Percentiles rank a stretch among this genome's conserved stretches.
These are phyloP conservation scores for Syzygium jambos DNA, from an alignment of 345 rosid species.

Conservation along the genomic window DNA sequence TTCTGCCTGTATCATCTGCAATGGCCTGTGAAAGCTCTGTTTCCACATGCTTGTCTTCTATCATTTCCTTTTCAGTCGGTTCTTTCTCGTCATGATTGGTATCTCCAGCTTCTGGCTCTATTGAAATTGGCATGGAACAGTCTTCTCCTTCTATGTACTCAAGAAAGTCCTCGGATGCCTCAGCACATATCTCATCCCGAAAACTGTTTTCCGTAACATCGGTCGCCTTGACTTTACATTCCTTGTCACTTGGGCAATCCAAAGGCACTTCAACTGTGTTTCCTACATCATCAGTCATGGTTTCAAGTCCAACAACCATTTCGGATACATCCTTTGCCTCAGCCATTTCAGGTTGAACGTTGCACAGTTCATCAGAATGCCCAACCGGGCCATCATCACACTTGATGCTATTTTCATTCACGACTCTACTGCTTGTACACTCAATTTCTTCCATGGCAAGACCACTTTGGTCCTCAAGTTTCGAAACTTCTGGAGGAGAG, in stretches of 20 bases:
- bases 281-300: background rate
- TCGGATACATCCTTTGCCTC: background rate
- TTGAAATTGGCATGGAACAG: background rate
- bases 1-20: background rate
- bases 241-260: constrained; percentile 3
- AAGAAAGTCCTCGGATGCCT: constrained; percentile 5
- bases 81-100: background rate
- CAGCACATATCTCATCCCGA: background rate
- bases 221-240: background rate
- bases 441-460: background rate
- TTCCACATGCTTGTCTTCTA: background rate
- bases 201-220: constrained; percentile 5
- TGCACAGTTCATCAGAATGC: background rate
- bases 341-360: background rate
- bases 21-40: background rate
- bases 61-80: constrained; percentile 1
- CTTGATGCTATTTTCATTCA: background rate
- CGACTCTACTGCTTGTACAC: background rate
- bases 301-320: background rate
- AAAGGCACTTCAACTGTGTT: background rate
- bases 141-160: background rate
- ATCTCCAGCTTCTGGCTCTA: background rate
- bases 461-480: background rate
- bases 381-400: background rate
- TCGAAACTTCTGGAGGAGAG: background rate